A percentile compares a stretch with the other conserved stretches of the same genome.
Conservation (phyloP, 2,329 filamentous ascomycete species). For the Colletotrichum trifolii region DNA sequence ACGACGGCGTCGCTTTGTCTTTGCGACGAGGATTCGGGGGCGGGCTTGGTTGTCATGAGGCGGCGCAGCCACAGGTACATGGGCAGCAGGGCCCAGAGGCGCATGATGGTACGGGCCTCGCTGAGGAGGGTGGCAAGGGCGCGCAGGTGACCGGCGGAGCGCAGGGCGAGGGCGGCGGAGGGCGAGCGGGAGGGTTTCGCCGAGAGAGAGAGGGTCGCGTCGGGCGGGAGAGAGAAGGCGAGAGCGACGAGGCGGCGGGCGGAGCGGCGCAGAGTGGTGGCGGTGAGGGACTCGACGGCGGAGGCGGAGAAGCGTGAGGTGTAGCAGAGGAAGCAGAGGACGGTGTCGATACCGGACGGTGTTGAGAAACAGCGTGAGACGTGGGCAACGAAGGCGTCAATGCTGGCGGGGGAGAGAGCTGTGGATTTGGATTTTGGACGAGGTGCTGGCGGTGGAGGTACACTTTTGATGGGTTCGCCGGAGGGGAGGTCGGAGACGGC, state of each 20-base stretch:
- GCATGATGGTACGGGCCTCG: conserved; percentile 77
- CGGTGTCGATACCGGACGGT: conserved; percentile 75
- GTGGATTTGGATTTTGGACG: background rate
- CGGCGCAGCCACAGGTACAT: conserved; percentile 75
- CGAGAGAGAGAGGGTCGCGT: conserved; percentile 58
- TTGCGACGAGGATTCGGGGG: conserved; percentile 43
- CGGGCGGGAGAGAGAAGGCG: conserved; percentile 61
- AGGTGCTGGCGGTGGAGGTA: conserved; percentile 32
- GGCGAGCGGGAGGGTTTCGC: conserved; percentile 50
- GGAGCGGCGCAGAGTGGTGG: conserved; percentile 66
- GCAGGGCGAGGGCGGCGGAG: conserved; percentile 56
- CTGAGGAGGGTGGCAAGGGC: conserved; percentile 73
- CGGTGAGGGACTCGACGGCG: conserved; percentile 62
- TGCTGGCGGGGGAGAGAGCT: conserved; percentile 50
- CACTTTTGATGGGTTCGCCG: conserved; percentile 49
- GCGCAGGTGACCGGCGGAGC: conserved; percentile 64
- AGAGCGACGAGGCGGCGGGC: conserved; percentile 64
- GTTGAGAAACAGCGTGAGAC: conserved; percentile 74
- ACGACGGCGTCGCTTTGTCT: conserved; percentile 50
- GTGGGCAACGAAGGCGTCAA: conserved; percentile 66
- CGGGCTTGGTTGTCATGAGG: conserved; percentile 49
- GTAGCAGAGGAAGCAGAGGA: conserved; percentile 78
- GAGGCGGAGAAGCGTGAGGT: conserved; percentile 66
- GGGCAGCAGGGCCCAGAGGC: conserved; percentile 81
- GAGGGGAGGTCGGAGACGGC: conserved; percentile 49